Evolutionary conservation across 2,329 filamentous ascomycete genomes (phyloP), one percentile per base, ranked within the genome.

Genomic region (Scedosporium apiospermum): DNA sequence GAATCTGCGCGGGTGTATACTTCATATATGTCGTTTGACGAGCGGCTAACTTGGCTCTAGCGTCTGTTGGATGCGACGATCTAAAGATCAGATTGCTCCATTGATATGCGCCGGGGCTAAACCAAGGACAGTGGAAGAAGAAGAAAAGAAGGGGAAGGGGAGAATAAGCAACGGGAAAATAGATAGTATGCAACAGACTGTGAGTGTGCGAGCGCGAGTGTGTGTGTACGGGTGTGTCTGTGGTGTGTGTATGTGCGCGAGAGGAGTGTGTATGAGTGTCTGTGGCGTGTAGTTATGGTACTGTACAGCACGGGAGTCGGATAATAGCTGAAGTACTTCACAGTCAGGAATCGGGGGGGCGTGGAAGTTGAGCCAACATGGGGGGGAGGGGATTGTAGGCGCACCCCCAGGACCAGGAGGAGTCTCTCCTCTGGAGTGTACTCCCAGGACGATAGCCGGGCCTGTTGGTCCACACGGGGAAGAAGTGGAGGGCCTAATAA

Each of bases 101-200:
- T 58, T 16, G 55, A 58, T 34, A 58, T 21, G 21, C 55, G 26
- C 55, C 55, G 26, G 55, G 55, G 26, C 55, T 58, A 38, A 58
- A 38, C 26, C 55, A 26, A 58, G 55, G 30, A 16, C 16, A 38
- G 26, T 38, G 30, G 55, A 34, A 34, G 30, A 38, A 38, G 30
- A 38, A 38, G 55, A 58, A 38, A 58, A 58, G 55, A 30, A 58
- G 30, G 55, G 55, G 55, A 58, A 38, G 30, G 55, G 30, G 26
- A 38, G 23, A 58, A 58, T 58, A 58, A 58, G 55, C 55, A 58
- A 58, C 26, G 55, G 55, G 55, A 34, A 58, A 38, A 38, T 38
- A 58, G 55, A 58, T 30, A 58, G 55, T 14, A 58, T 21, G 55
- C 55, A 30, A 38, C 30, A 38, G 27, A 38, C 16, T 58, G 55